Base-by-base conservation (phyloP, 116 monocot species). In the Dioscorea cayenensis region DNA sequence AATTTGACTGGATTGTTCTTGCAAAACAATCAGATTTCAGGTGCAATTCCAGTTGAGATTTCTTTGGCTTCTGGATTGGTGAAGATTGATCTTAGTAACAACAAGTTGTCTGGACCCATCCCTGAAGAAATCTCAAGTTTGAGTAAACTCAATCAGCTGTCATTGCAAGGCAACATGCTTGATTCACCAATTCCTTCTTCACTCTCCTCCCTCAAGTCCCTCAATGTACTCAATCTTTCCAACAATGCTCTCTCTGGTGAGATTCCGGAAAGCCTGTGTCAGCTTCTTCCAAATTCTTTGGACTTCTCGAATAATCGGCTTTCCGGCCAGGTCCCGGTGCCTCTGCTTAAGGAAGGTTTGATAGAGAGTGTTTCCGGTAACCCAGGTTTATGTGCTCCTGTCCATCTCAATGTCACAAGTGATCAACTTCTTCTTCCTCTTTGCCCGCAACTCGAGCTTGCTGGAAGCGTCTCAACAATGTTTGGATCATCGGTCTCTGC, bases 201-300 rank as follows among this genome's bases (percentile, higher is more conserved):
- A 7, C 89, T 99, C 58, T 84, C 99, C n/a, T 66, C 58, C 3
- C 74, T 99, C 10, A 83, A 75, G 60, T 80, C 72, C 23, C 99
- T 99, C 79, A 99, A 99, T 69, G 89, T 99, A 16, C 82, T 99
- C n/a, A 99, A 99, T 70, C 86, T 99, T 63, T 99, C 99, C 6
- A 81, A 90, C 73, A 99, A 99, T 73, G 77, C 85, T 23, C 63
- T 93, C 1, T 83, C 89, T 3, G 99, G 99, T 16, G 75, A 83
- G 55, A 97, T 97, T 51, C 97, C 97, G 1, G 83, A 84, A 38
- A 83, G 84, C 36, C 82, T 97, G 35, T 97, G 92, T 49, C 66
- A 77, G 19, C 61, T 93, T 50, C 81, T 97, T 0, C 97, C 97
- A 19, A 97, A 86, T 36, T 97, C 93, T 1, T 71, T 97, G 6